Conservation (phyloP, 2,329 filamentous ascomycete genomes). For the Trichoderma arundinaceum region DNA sequence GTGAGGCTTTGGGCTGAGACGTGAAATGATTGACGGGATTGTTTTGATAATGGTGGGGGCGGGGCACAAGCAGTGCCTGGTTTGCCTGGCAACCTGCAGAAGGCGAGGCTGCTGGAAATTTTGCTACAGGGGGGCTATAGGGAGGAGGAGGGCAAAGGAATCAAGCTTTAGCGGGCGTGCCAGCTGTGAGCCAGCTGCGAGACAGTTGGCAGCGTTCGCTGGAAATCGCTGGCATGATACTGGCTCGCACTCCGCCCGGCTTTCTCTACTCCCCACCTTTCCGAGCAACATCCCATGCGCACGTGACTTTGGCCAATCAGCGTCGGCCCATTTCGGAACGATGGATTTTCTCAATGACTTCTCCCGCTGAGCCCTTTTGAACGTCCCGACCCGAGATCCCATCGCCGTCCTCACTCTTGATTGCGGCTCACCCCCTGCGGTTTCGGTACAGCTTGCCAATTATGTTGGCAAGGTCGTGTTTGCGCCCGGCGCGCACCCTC, state of each 20-base stretch:
- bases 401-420: constrained; percentile 45
- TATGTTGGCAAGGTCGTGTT: constrained; percentile 93
- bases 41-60: constrained; percentile 40
- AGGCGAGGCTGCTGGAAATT: constrained; percentile 6
- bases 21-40: constrained; percentile 24
- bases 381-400: constrained; percentile 47
- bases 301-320: constrained; percentile 51
- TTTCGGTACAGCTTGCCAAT: constrained; percentile 56
- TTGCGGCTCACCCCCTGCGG: constrained; percentile 45
- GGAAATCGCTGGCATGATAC: too few relatives aligned
- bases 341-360: constrained; percentile 52
- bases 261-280: constrained; percentile 13
- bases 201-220: constrained; percentile 1
- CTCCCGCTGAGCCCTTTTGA: constrained; percentile 49
- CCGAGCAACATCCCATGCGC: constrained; percentile 33
- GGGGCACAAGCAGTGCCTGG: constrained; percentile 36
- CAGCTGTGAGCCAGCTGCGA: constrained; percentile 15
- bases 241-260: not conserved
- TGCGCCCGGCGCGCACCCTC: constrained; percentile 87
- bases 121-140: not conserved
- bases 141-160: not conserved
- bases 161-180: not conserved
- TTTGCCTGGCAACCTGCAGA: constrained; percentile 35
- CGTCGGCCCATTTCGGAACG: constrained; percentile 52
- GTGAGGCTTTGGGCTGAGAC: constrained; percentile 16